Base-by-base conservation (phyloP, 768 basidiomycete genomes). In the Paxillus ammoniavirescens region DNA sequence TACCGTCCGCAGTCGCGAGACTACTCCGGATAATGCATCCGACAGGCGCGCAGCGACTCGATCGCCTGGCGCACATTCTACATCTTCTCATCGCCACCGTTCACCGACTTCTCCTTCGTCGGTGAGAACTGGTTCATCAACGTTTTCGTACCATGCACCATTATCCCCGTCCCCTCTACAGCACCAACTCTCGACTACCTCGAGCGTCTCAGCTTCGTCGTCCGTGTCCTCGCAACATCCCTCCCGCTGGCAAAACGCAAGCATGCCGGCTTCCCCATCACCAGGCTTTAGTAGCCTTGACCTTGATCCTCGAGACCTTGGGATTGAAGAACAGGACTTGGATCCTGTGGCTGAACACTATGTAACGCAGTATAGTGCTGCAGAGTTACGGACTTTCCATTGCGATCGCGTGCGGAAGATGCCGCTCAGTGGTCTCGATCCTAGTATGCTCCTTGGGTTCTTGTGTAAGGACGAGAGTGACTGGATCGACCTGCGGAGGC, bases 401-500 rank as follows among this genome's bases (percentile, higher is more conserved):
- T 94, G 93, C 67, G 97, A 99, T n/a, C 84, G 88, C 15, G 88
- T 98, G 37, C 79, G 93, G 65, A 98, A 96, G 82, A 96, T 98
- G 91, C 88, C 88, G 0, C 71, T 98, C 35, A 82, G 84, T 38
- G 89, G 88, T 28, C 74, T 99, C 50, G 97, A 98, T 68, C 97
- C 96, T 21, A 97, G 93, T 61, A 98, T 99, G 97, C 75, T 99
- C 7, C 80, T 98, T 54, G 95, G 95, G 10, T 98, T 99, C 67
- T 65, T 98, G 59, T 87, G 88, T 66, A 82, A 81, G 61, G 84
- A 91, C 64, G 88, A 92, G 71, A 75, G 66, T 15, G 96, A 98
- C 50, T 98, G 93, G 90, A 68, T 77, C 14, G 93, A 98, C 71
- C 81, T 98, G 51, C 78, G 83, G 57, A 74, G 70, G 53, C 76